These are phyloP conservation scores for Penicillium corylophilum DNA, from an alignment of 2,329 filamentous ascomycete genomes.

Conservation along the genomic window DNA sequence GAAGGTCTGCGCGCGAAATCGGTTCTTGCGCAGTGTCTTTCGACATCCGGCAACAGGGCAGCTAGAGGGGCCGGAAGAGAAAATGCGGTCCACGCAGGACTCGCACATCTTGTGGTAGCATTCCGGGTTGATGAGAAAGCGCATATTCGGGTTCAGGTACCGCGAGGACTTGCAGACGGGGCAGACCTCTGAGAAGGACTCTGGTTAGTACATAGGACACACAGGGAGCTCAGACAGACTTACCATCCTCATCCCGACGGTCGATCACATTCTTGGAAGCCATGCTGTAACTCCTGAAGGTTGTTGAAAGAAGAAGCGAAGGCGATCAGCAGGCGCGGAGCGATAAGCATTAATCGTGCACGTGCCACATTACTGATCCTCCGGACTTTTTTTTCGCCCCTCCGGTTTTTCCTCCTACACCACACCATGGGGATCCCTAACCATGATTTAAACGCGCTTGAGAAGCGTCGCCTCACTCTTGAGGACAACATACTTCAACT, in stretches of 20 bases:
- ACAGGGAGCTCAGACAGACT: constrained; percentile 1
- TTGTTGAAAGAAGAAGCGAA: constrained; percentile 9
- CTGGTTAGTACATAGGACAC: constrained; percentile 7
- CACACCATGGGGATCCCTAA: constrained; percentile 35
- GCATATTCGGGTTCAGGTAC: constrained; percentile 91
- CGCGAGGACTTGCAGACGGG: constrained; percentile 96
- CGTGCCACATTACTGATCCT: constrained; percentile 26
- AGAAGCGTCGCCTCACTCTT: constrained; percentile 71
- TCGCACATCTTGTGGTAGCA: constrained; percentile 99
- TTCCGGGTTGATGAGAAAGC: constrained; percentile 94
- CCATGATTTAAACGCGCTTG: constrained; percentile 65
- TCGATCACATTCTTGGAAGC: constrained; percentile 31
- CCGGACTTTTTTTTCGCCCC: constrained; percentile 10
- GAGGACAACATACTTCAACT: constrained; percentile 75
- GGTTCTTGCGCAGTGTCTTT: constrained; percentile 78
- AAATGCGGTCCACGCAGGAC: constrained; percentile 91
- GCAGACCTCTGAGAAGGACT: constrained; percentile 66
- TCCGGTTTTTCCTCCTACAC: neutral
- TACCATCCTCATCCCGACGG: constrained; percentile 46
- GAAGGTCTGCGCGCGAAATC: constrained; percentile 87
- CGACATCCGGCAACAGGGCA: constrained; percentile 89
- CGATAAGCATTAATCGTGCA: constrained; percentile 15
- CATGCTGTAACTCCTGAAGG: constrained; percentile 13
- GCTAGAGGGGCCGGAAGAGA: constrained; percentile 84
- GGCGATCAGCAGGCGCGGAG: constrained; percentile 6